Evolutionary conservation across 768 basidiomycete species (phyloP), one percentile per base, ranked within the genome.

Genomic region (Leccinellum luteum): DNA sequence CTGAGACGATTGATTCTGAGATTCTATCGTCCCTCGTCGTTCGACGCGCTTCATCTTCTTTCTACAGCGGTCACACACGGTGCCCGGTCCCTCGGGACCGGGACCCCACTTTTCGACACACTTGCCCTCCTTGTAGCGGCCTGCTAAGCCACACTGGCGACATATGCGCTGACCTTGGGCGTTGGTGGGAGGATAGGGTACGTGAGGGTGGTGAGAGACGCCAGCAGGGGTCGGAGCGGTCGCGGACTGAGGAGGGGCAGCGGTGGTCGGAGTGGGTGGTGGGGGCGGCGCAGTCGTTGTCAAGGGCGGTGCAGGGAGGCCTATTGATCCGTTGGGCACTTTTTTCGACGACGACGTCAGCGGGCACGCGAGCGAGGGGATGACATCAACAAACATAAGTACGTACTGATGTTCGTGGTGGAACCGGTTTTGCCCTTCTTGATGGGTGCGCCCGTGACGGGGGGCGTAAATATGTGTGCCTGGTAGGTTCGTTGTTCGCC

Each of bases 81-180:
- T 92, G 21, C 89, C 90, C 51, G 90, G 90, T 0, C 90, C 90
- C 72, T 86, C 81, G 48, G 90, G 90, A 4, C 90, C 90, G 23
- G 90, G 89, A 1, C 90, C 90, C 90, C 90, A 92, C 71, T 92
- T 92, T 66, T 92, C 90, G 52, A 92, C 89, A 67, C 90, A 92
- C 63, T 90, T 90, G 9, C 86, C 87, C 21, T 92, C 90, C 74
- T 90, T 90, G 74, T 91, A 92, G 1, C 89, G 76, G 0, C 90
- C 90, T 0, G 83, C 76, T 44, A 85, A 73, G 0, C 87, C 87
- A 63, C 90, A 92, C 64, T 89, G 87, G 6, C 89, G 76, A 68
- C 90, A 91, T 49, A 88, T 89, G 23, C 89, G 76, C 66, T 90
- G 89, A 0, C 90, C 90, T 51, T 80, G 76, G 1, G 79, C 75